Evolutionary conservation across 2,329 filamentous ascomycete genomes (phyloP).

Genomic region (Epichloe gansuensis): DNA sequence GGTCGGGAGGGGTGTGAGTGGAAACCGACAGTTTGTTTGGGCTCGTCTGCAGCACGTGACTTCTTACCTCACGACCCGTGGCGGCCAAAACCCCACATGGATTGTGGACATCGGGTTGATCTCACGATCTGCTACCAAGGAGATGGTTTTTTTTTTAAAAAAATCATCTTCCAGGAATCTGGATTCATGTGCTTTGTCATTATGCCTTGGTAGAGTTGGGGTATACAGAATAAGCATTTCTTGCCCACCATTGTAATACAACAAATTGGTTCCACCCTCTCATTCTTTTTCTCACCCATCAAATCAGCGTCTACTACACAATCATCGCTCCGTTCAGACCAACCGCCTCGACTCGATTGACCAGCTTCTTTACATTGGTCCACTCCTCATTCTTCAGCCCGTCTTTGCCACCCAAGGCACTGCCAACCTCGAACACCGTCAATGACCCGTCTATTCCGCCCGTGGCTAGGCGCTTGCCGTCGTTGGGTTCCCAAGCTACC

Average conservation of each 20-base stretch:
- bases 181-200: background rate
- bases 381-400: conserved; percentile 77
- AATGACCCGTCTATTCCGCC: conserved; percentile 85
- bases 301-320: conserved; percentile 1
- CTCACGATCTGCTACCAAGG: too few species aligned
- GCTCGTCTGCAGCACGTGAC: background rate
- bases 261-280: background rate
- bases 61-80: too few species aligned
- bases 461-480: conserved; percentile 76
- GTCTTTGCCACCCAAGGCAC: conserved; percentile 73
- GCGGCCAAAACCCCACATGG: background rate
- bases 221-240: conserved; percentile 1
- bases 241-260: background rate
- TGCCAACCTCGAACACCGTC: conserved; percentile 84
- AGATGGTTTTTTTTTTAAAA: background rate
- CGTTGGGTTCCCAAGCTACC: conserved; percentile 81
- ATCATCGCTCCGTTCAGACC: conserved; percentile 34
- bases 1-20: background rate
- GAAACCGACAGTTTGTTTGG: background rate
- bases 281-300: too few species aligned
- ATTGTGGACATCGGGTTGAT: background rate
- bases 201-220: background rate
- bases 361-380: conserved; percentile 81
- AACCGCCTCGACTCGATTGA: conserved; percentile 59
- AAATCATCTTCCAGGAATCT: background rate